Evolutionary conservation across 2,329 filamentous ascomycete species (phyloP), one percentile per base, ranked within the genome.

Genomic region (Cordyceps militaris): DNA sequence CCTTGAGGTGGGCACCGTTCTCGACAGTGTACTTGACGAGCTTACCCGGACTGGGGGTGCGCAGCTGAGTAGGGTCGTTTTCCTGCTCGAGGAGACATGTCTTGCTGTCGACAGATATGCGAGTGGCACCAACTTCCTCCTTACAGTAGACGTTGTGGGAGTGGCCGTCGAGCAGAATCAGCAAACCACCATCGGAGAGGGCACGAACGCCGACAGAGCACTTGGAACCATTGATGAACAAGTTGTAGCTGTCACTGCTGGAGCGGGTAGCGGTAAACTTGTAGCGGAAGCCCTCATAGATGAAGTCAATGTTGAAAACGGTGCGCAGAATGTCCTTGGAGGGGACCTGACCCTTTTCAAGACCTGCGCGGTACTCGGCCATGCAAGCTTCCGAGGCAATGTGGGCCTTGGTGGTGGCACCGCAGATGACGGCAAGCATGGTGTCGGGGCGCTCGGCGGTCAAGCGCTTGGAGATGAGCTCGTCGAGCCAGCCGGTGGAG

Each of bases 121-220:
- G 92, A 53, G 94, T 97, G 38, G 93, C 94, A 58, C 92, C 92
- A 48, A 96, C 91, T 73, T 99, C 94, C 70, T 99, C 94, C 77
- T 97, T 97, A 94, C 94, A 99, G 84, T 99, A 99, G 61, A 97
- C 86, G 69, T 94, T 99, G 85, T 99, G 94, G 66, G 90, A 96
- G 73, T 91, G 90, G 61, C 94, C 94, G 67, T 88, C 87, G 44
- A 99, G 84, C 21, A 99, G 83, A 62, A 99, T 85, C 58, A 99
- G 82, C 11, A 99, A 83, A 72, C 94, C 94, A 72, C 94, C 94
- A 66, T 99, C 94, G 63, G 91, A 91, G 63, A 99, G 84, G 51
- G 92, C 88, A 66, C 94, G 89, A 56, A 99, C 89, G 67, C 93
- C 94, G 58, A 97, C 89, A 7, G 89, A 86, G 74, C 91, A 96